phyloP scores from a whole-genome alignment of 257 asterid genomes.

The Solanum pinnatisectum region DNA sequence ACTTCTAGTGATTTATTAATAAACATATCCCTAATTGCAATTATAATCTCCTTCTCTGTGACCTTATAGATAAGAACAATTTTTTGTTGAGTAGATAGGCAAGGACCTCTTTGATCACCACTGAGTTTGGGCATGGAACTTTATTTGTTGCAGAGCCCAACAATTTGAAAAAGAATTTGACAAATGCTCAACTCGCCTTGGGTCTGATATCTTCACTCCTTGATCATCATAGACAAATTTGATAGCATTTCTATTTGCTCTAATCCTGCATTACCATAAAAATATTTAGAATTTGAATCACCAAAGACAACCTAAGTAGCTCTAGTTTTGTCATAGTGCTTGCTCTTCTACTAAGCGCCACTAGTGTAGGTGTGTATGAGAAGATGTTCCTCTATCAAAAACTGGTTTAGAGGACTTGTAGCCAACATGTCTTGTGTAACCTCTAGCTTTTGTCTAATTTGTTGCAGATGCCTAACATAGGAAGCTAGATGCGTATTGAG shows the following conservation, averaged over 20 bases:
- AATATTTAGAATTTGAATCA: not conserved
- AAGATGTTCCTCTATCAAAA: not conserved
- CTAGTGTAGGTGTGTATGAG: not conserved
- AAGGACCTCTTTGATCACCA: not conserved
- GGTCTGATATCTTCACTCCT: not conserved
- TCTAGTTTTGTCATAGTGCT: not conserved
- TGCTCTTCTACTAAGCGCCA: not conserved
- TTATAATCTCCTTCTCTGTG: not conserved
- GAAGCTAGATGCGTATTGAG: not conserved
- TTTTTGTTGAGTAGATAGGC: not conserved
- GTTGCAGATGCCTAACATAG: not conserved
- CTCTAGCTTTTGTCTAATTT: not conserved
- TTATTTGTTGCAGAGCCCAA: not conserved
- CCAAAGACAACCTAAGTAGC: not conserved
- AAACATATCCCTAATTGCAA: not conserved
- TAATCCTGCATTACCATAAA: not conserved
- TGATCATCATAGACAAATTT: not conserved
- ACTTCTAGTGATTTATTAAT: not conserved
- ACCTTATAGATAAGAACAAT: not conserved
- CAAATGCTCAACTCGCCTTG: not conserved
- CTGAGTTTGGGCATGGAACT: not conserved
- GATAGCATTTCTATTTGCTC: not conserved
- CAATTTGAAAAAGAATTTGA: not conserved
- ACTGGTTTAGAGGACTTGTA: not conserved
- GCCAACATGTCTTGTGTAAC: not conserved